A percentile compares a stretch with the other conserved stretches of the same genome.
Conservation (phyloP, 768 basidiomycete species). For the Glaciozyma antarctica region DNA sequence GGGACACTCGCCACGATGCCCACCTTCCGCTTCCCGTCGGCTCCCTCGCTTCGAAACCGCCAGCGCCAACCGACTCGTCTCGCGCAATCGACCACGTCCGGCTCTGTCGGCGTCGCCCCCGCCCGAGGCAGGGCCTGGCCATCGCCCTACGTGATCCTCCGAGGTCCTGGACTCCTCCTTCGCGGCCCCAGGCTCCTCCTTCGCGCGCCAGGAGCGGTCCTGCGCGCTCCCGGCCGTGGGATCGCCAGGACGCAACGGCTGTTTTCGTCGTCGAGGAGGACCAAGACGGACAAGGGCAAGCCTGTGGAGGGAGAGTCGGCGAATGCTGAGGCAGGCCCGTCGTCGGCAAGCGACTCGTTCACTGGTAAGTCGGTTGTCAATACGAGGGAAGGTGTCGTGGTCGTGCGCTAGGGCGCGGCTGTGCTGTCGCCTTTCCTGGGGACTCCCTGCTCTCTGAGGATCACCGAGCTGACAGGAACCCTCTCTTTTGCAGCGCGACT, state of each 20-base stretch:
- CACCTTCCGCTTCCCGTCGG: too few species aligned
- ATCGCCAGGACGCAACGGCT: conserved; percentile 14
- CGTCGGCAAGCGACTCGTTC: conserved; percentile 12
- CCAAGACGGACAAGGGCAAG: conserved; percentile 11
- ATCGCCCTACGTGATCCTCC: conserved; percentile 10
- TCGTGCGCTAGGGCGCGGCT: not conserved
- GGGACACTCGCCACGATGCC: too few species aligned
- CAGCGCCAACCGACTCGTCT: too few species aligned
- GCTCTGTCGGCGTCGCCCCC: not conserved
- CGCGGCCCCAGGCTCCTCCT: conserved; percentile 24
- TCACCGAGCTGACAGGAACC: not conserved
- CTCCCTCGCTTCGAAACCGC: too few species aligned
- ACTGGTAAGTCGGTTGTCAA: conserved; percentile 6
- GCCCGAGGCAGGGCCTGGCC: not conserved
- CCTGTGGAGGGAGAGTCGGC: conserved; percentile 4
- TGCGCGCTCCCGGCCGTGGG: conserved; percentile 17
- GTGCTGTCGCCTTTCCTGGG: not conserved
- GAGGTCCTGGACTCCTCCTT: conserved; percentile 18
- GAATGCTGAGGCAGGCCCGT: conserved; percentile 5
- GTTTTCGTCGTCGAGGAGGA: conserved; percentile 8
- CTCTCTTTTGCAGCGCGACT: conserved; percentile 39
- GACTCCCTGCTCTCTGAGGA: not conserved
- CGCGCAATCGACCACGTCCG: too few species aligned
- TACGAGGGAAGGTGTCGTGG: too few species aligned
- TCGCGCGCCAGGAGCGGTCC: conserved; percentile 16